A percentile compares a stretch with the other conserved stretches of the same genome.
phyloP scores from a whole-genome alignment of 495 filamentous ascomycete species.

The Cenococcum geophilum region DNA sequence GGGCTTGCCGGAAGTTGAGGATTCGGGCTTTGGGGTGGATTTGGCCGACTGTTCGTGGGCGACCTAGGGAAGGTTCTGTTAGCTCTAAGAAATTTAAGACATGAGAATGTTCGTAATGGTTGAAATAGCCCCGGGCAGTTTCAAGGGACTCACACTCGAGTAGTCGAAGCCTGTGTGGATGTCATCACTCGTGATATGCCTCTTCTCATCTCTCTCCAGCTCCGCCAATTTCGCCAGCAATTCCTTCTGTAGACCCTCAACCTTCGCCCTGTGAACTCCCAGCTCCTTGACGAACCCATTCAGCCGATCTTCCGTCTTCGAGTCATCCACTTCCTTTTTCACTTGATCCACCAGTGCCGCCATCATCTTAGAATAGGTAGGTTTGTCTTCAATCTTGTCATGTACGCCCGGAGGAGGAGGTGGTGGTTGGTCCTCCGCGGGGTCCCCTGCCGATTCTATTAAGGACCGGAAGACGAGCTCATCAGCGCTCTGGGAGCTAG shows the following conservation, averaged over 20 bases:
- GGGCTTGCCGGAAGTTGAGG: conserved; percentile 21
- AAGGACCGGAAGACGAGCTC: conserved; percentile 81
- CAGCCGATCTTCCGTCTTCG: conserved; percentile 56
- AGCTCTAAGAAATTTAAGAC: too few species aligned
- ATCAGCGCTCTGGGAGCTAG: conserved; percentile 54
- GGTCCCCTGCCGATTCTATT: conserved; percentile 67
- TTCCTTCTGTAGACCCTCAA: conserved; percentile 69
- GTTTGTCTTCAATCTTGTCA: conserved; percentile 63
- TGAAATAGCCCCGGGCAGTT: too few species aligned
- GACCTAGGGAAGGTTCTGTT: not conserved
- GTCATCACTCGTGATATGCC: conserved; percentile 89
- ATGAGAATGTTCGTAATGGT: too few species aligned
- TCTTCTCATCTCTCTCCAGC: conserved; percentile 77
- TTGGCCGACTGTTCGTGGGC: conserved; percentile 1
- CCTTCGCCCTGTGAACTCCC: conserved; percentile 65
- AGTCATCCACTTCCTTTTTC: conserved; percentile 76
- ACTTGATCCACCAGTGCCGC: conserved; percentile 84
- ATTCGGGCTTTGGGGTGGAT: conserved; percentile 6
- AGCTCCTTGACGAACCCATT: conserved; percentile 70
- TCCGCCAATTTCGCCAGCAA: conserved; percentile 64
- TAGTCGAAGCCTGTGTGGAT: conserved; percentile 87
- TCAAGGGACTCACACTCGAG: conserved; percentile 52
- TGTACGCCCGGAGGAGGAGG: conserved; percentile 72
- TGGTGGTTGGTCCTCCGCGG: conserved; percentile 66
- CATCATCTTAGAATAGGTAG: conserved; percentile 95